Base-by-base conservation (phyloP, 768 basidiomycete genomes). In the Lactifluus subvellereus region DNA sequence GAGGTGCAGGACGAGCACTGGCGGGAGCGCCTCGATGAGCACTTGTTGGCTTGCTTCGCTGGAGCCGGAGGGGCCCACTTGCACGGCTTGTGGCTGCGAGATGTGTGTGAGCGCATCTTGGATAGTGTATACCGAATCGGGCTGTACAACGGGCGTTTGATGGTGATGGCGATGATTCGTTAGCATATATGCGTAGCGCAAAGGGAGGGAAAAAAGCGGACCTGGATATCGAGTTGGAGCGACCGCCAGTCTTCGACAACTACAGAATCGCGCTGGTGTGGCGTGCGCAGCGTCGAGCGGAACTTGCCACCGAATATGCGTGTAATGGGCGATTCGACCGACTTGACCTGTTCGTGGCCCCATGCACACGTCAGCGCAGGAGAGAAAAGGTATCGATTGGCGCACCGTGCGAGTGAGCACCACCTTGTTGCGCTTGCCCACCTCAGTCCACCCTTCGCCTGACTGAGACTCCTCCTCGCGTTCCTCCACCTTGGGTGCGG, bases 251-350 rank as follows among this genome's bases (percentile, higher is more conserved):
- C 94, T 73, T 98, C 95, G 16, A 95, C 81, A 30, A 92, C 84
- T 30, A 91, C 87, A 1, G 88, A 90, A 70, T 98, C 95, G 67
- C 87, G 87, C 69, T 91, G 86, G 14, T 88, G 84, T 1, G 92
- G 91, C 7, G 86, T 86, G 45, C 84, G 83, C 2, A 98, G 77
- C 1, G 91, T 87, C 27, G 91, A 90, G 20, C 94, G 84, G 75
- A 94, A 88, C 71, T 91, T 92, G 38, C 96, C 94, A 33, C 94
- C 93, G 69, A 99, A 99, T 62, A 99, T 90, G 30, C 88, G 79
- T 0, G 92, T 91, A 57, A 99, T 89, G 0, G 94, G 89, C 3
- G 91, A 91, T 67, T 97, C 94, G 3, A 82, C 80, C 0, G 83
- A 81, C 73, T 89, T 92, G 51, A 84, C 85, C 90, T 93, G 66